These are phyloP conservation scores for Chrysoporthe puriensis DNA, from an alignment of 2,329 filamentous ascomycete genomes.

Conservation along the genomic window DNA sequence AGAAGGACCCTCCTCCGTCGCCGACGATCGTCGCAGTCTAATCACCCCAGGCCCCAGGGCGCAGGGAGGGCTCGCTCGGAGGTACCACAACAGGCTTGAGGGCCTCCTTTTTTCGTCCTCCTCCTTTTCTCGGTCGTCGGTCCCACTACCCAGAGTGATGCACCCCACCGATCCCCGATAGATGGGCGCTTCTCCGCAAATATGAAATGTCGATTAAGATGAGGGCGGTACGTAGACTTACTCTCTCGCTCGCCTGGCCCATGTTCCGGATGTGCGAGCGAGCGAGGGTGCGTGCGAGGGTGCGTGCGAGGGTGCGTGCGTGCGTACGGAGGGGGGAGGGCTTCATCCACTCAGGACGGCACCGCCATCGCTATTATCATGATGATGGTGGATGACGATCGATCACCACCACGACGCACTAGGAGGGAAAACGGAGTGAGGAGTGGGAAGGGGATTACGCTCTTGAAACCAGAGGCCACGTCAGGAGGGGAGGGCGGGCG, in stretches of 20 bases:
- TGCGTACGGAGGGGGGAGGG: background rate
- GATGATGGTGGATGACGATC: too few relatives aligned
- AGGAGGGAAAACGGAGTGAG: too few relatives aligned
- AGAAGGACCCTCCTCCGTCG: background rate
- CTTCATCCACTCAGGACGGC: too few relatives aligned
- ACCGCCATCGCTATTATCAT: too few relatives aligned
- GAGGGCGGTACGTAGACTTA: background rate
- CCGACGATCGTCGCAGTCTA: conserved; percentile 1
- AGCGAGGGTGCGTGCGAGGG: background rate
- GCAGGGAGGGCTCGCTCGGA: background rate
- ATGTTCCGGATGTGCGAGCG: background rate
- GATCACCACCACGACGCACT: too few relatives aligned
- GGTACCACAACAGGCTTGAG: background rate
- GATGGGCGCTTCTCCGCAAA: conserved; percentile 2
- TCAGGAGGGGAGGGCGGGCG: background rate
- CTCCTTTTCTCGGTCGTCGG: conserved; percentile 18
- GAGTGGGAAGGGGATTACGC: background rate
- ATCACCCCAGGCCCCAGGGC: background rate
- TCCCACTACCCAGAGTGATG: conserved; percentile 18
- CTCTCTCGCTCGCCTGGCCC: background rate
- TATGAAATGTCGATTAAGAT: background rate
- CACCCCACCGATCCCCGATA: conserved; percentile 5
- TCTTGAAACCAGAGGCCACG: background rate
- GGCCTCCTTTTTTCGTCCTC: background rate
- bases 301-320: background rate